Percentiles rank a stretch among this genome's conserved stretches.
Evolutionary conservation across 2,329 filamentous ascomycete species (phyloP).

Genomic region (Colletotrichum chlorophyti): DNA sequence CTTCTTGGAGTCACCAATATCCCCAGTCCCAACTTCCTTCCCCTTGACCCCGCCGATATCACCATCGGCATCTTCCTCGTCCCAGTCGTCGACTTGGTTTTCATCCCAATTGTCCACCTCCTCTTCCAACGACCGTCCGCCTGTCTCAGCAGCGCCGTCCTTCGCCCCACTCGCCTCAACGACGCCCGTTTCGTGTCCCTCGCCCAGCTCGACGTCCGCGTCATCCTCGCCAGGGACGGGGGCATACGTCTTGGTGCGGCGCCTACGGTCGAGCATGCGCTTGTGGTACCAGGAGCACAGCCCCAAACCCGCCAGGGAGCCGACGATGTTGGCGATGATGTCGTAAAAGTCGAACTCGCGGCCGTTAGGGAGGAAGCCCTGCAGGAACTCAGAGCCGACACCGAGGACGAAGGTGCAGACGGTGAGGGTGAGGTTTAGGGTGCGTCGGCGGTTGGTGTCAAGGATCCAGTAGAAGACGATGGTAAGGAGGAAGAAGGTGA

Average conservation of each 20-base stretch:
- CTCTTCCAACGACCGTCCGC: conserved; percentile 65
- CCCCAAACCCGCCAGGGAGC: conserved; percentile 74
- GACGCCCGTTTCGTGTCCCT: conserved; percentile 73
- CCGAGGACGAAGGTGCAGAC: conserved; percentile 77
- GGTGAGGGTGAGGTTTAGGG: conserved; percentile 81
- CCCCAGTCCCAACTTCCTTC: conserved; percentile 35
- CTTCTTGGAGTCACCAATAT: conserved; percentile 38
- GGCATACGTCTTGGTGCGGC: conserved; percentile 75
- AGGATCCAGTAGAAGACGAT: conserved; percentile 95
- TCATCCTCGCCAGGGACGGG: conserved; percentile 70
- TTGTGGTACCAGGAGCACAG: conserved; percentile 92
- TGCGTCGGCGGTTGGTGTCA: conserved; percentile 86
- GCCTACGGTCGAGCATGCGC: conserved; percentile 89
- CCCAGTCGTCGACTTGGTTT: conserved; percentile 69
- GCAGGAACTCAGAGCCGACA: conserved; percentile 77
- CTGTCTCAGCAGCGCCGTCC: conserved; percentile 34
- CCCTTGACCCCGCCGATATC: conserved; percentile 36
- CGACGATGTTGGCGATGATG: conserved; percentile 85
- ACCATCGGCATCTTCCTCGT: conserved; percentile 52
- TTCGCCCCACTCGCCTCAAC: conserved; percentile 34
- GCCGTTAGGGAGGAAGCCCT: conserved; percentile 76
- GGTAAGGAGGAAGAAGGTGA: conserved; percentile 91
- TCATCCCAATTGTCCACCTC: conserved; percentile 96
- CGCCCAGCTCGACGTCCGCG: conserved; percentile 80
- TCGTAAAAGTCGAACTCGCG: conserved; percentile 80